Evolutionary conservation across 352 stramenopile species (phyloP).

Genomic region (Peronosclerospora sorghi): DNA sequence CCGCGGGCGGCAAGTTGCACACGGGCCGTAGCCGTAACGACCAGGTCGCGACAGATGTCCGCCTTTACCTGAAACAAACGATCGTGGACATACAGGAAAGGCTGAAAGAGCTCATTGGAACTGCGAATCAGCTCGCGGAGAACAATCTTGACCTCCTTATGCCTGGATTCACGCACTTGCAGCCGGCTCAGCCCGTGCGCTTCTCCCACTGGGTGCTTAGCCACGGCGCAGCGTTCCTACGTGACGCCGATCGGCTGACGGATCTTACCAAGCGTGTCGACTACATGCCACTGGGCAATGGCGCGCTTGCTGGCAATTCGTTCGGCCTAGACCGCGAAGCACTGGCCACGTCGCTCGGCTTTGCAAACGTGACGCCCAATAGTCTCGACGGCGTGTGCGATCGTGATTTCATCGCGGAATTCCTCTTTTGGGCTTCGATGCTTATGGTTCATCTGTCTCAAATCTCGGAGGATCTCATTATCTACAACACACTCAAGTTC

Average conservation of each 20-base stretch:
- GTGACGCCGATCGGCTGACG: constrained; percentile 89
- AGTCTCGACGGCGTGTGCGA: constrained; percentile 97
- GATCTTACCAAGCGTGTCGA: constrained; percentile 93
- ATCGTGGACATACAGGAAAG: constrained; percentile 57
- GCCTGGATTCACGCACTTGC: constrained; percentile 97
- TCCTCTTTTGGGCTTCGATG: constrained; percentile 95
- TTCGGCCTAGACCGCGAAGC: constrained; percentile 94
- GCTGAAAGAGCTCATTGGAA: constrained; percentile 88
- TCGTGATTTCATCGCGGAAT: constrained; percentile 98
- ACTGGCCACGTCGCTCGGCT: constrained; percentile 90
- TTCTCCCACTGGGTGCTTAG: constrained; percentile 98
- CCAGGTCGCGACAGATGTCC: constrained; percentile 96
- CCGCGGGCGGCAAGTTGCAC: constrained; percentile 95
- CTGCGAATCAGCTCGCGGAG: constrained; percentile 81
- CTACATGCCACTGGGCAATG: constrained; percentile 92
- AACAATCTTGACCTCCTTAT: constrained; percentile 93
- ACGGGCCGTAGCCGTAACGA: constrained; percentile 94
- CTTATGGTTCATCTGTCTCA: constrained; percentile 95
- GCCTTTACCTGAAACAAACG: constrained; percentile 87
- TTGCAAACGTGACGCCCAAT: constrained; percentile 90
- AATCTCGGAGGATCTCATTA: constrained; percentile 98
- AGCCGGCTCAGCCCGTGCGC: constrained; percentile 95
- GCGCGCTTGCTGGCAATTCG: constrained; percentile 95
- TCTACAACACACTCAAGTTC: constrained; percentile 92
- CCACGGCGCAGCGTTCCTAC: constrained; percentile 88